These are phyloP conservation scores for Achaetomium macrosporum DNA, from an alignment of 2,329 filamentous ascomycete species.

Conservation along the genomic window DNA sequence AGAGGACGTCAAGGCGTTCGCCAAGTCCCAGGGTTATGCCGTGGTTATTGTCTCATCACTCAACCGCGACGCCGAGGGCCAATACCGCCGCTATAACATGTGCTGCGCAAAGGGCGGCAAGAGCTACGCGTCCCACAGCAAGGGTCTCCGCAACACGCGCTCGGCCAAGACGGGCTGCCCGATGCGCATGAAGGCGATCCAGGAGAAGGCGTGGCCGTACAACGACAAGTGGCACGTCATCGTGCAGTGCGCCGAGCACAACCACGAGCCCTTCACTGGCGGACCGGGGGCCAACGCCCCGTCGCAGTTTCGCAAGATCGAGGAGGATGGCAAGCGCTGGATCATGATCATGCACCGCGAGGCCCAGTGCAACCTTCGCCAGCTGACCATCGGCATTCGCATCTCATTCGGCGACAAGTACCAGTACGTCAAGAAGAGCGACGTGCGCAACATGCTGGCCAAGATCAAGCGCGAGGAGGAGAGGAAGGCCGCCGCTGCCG, in stretches of 20 bases:
- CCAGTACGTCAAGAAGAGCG: conserved; percentile 28
- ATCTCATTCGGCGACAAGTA: conserved; percentile 29
- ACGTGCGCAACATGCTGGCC: conserved; percentile 26
- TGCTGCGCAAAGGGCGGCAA: conserved; percentile 28
- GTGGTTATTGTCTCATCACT: conserved; percentile 25
- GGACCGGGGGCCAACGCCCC: conserved; percentile 23
- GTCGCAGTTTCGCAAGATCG: conserved; percentile 28
- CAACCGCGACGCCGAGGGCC: conserved; percentile 25
- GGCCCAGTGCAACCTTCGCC: conserved; percentile 25
- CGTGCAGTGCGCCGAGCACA: conserved; percentile 27
- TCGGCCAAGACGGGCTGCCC: conserved; percentile 28
- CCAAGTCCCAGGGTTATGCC: conserved; percentile 26
- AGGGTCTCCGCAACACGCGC: conserved; percentile 23
- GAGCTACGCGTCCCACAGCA: conserved; percentile 23
- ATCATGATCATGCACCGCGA: conserved; percentile 29
- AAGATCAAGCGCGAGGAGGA: conserved; percentile 29
- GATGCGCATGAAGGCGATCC: conserved; percentile 28
- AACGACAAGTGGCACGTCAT: conserved; percentile 28
- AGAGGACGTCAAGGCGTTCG: conserved; percentile 24
- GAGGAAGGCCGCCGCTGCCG: conserved; percentile 20
- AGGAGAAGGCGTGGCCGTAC: conserved; percentile 26
- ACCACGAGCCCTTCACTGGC: conserved; percentile 27
- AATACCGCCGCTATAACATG: conserved; percentile 28
- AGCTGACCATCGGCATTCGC: conserved; percentile 27
- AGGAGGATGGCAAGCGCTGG: conserved; percentile 26